Evolutionary conservation across 768 basidiomycete species (phyloP).

Genomic region (Galerina marginata): DNA sequence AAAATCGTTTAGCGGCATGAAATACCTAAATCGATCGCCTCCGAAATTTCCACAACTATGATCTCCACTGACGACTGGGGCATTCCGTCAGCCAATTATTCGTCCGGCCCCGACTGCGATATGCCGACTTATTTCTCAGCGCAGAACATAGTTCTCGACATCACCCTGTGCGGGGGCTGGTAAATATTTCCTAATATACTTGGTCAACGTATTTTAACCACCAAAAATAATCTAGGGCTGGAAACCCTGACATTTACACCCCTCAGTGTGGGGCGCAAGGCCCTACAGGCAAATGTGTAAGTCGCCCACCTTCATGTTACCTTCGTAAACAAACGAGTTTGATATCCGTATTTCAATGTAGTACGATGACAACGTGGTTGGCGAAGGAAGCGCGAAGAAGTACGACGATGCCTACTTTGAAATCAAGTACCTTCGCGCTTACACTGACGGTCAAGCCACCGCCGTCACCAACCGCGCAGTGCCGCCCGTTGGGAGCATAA

Average conservation of each 20-base stretch:
- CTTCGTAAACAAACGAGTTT: neutral
- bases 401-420: constrained; percentile 63
- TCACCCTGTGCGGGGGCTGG: constrained; percentile 59
- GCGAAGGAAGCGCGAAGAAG: constrained; percentile 45
- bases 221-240: constrained; percentile 38
- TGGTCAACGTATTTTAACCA: neutral
- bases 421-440: constrained; percentile 62
- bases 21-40: constrained; percentile 40
- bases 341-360: constrained; percentile 3
- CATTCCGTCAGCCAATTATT: constrained; percentile 45
- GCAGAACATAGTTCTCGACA: constrained; percentile 56
- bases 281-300: constrained; percentile 39
- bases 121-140: constrained; percentile 46
- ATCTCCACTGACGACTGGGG: constrained; percentile 48
- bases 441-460: constrained; percentile 32
- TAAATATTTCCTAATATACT: constrained; percentile 19
- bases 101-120: constrained; percentile 41
- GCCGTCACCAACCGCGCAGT: too few species aligned
- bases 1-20: constrained; percentile 37
- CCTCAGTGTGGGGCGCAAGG: constrained; percentile 45
- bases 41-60: constrained; percentile 33
- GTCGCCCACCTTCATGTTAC: constrained; percentile 16
- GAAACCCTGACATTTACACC: constrained; percentile 45
- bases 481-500: too few species aligned
- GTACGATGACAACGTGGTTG: constrained; percentile 47